Percentiles rank a stretch among this genome's conserved stretches.
Conservation (phyloP, 805 yeast genomes). For the Saccharomyces paradoxus region DNA sequence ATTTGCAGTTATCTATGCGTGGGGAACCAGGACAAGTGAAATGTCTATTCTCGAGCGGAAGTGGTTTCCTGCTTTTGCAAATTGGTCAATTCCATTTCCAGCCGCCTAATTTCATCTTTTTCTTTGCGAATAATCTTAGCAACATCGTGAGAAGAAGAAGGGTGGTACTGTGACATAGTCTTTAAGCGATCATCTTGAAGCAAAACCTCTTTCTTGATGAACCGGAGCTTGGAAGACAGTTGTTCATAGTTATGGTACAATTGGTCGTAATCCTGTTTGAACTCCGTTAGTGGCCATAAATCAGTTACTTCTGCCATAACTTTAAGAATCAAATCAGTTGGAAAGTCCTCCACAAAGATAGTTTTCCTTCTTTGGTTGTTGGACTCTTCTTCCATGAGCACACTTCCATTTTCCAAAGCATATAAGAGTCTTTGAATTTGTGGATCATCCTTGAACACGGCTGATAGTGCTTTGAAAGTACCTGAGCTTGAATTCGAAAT, state of each 20-base stretch:
- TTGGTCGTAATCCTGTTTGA: slow-evolving; percentile 37
- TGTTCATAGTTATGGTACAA: slow-evolving; percentile 38
- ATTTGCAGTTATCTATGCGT: background rate
- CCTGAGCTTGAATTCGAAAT: slow-evolving; percentile 4
- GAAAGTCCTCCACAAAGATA: slow-evolving; percentile 33
- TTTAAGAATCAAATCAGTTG: slow-evolving; percentile 19
- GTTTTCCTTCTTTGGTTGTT: slow-evolving; percentile 23
- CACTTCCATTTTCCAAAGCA: slow-evolving; percentile 36
- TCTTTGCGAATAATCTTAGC: slow-evolving; percentile 38
- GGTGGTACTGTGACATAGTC: slow-evolving; percentile 6
- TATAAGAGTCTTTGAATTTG: slow-evolving; percentile 34
- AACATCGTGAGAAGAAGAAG: slow-evolving; percentile 17
- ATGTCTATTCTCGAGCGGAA: background rate
- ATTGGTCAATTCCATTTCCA: slow-evolving; percentile 34
- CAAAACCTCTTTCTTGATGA: slow-evolving; percentile 19
- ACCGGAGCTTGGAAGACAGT: slow-evolving; percentile 32
- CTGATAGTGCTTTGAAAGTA: slow-evolving; percentile 28
- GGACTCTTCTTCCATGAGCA: slow-evolving; percentile 28
- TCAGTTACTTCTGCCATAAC: slow-evolving; percentile 29
- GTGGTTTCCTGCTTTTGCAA: background rate
- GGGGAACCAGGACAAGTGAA: background rate
- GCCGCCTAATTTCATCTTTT: slow-evolving; percentile 37
- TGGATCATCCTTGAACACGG: slow-evolving; percentile 27
- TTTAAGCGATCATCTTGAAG: slow-evolving; percentile 26
- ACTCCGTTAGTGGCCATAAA: slow-evolving; percentile 32